Percentiles rank a stretch among this genome's conserved stretches.
These are phyloP conservation scores for Amesomyces nigricolor DNA, from an alignment of 2,329 filamentous ascomycete genomes.

Conservation along the genomic window DNA sequence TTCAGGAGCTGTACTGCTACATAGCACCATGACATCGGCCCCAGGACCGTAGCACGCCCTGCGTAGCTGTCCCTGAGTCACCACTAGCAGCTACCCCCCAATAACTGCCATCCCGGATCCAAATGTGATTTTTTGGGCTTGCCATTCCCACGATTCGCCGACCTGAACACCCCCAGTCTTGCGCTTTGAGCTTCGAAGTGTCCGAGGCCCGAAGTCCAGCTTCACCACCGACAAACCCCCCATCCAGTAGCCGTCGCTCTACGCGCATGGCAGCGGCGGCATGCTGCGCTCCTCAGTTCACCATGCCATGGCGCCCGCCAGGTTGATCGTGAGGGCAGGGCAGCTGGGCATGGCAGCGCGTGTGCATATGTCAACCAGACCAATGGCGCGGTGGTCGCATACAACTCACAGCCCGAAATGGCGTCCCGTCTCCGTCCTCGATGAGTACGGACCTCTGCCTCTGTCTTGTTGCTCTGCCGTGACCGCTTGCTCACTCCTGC, in stretches of 20 bases:
- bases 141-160: neutral
- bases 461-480: neutral
- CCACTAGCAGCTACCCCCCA: neutral
- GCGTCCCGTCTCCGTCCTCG: conserved; percentile 58
- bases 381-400: conserved; percentile 14
- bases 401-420: conserved; percentile 41
- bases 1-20: neutral
- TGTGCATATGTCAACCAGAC: conserved; percentile 5
- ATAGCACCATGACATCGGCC: neutral
- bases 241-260: neutral
- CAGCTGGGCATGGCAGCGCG: conserved; percentile 16
- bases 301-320: conserved; percentile 25
- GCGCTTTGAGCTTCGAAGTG: neutral
- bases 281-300: conserved; percentile 26
- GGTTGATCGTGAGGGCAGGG: conserved; percentile 21
- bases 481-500: conserved; percentile 11
- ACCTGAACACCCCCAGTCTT: neutral
- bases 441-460: conserved; percentile 46
- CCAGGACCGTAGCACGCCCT: neutral
- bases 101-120: neutral
- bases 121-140: neutral
- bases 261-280: conserved; percentile 26
- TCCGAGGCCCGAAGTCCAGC: neutral
- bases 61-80: neutral
- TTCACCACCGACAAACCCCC: neutral